Evolutionary conservation across 768 basidiomycete species (phyloP).

Genomic region (Auriscalpium microsporum): DNA sequence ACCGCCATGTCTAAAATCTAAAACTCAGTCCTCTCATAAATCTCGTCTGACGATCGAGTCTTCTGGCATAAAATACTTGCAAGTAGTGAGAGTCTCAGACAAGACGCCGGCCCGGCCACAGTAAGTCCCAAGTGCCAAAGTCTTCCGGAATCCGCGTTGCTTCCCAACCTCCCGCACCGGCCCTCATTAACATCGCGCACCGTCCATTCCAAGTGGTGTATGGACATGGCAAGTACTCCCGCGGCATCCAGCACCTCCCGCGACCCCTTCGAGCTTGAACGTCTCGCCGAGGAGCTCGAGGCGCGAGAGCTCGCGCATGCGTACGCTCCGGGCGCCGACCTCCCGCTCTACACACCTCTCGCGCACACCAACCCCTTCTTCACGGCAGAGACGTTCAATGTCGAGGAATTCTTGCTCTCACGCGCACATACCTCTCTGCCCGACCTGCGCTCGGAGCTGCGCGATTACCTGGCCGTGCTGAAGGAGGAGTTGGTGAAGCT

Average conservation of each 20-base stretch:
- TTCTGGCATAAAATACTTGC: too few relatives aligned
- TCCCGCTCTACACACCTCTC: slow-evolving; percentile 63
- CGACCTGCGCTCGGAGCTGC: slow-evolving; percentile 80
- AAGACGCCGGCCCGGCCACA: too few relatives aligned
- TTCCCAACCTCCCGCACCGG: too few relatives aligned
- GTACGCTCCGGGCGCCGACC: slow-evolving; percentile 29
- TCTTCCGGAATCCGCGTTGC: too few relatives aligned
- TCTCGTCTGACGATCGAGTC: too few relatives aligned
- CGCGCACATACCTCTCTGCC: slow-evolving; percentile 78
- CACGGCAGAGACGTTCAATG: slow-evolving; percentile 58
- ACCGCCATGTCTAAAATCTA: too few relatives aligned
- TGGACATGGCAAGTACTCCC: slow-evolving; percentile 3
- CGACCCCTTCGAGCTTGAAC: slow-evolving; percentile 62
- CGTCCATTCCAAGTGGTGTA: neutral
- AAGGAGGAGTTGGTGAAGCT: slow-evolving; percentile 92
- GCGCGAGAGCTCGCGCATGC: slow-evolving; percentile 34
- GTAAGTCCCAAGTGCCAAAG: too few relatives aligned
- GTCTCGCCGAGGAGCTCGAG: slow-evolving; percentile 65
- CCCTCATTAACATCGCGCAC: neutral
- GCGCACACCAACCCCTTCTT: slow-evolving; percentile 75
- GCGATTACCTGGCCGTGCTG: slow-evolving; percentile 73
- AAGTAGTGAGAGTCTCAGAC: too few relatives aligned
- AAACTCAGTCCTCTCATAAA: too few relatives aligned
- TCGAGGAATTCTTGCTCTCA: slow-evolving; percentile 83
- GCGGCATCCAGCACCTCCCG: slow-evolving; percentile 9